These are phyloP conservation scores for Mycena vitilis DNA, from an alignment of 768 basidiomycete genomes.

Conservation along the genomic window DNA sequence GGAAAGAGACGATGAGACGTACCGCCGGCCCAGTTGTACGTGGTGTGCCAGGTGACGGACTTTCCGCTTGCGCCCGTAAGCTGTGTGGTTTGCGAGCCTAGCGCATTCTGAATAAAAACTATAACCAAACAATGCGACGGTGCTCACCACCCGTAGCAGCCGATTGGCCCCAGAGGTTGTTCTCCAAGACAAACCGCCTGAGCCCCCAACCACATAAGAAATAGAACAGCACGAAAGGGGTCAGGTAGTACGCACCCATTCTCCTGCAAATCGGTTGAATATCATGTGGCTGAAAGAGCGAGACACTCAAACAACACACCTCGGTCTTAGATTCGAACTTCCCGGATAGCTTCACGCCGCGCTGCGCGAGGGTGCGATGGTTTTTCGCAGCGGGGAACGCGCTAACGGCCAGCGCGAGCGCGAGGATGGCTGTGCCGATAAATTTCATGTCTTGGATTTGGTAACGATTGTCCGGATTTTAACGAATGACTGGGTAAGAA, in stretches of 20 bases:
- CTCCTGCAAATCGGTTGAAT: too few species aligned
- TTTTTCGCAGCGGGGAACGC: conserved; percentile 14
- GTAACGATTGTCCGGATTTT: too few species aligned
- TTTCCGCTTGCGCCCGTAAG: conserved; percentile 43
- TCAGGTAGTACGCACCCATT: conserved; percentile 8
- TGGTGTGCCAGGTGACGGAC: conserved; percentile 47
- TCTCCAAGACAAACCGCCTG: conserved; percentile 38
- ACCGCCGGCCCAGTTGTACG: conserved; percentile 48
- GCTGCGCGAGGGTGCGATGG: conserved; percentile 31
- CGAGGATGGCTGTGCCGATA: conserved; percentile 11
- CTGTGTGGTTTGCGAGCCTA: conserved; percentile 48
- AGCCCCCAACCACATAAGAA: not conserved
- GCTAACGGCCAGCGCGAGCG: not conserved
- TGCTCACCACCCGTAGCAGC: conserved; percentile 42
- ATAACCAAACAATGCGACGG: not conserved
- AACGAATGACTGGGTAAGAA: too few species aligned
- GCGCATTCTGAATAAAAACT: not conserved
- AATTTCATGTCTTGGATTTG: conserved; percentile 7
- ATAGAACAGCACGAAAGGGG: not conserved
- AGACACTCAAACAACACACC: conserved; percentile 26
- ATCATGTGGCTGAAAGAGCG: not conserved
- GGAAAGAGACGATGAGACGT: not conserved
- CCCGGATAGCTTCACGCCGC: conserved; percentile 44
- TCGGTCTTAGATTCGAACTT: conserved; percentile 46
- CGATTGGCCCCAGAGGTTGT: conserved; percentile 48